Base-by-base conservation (phyloP, 805 yeast genomes). In the Candida pseudofarinosa region DNA sequence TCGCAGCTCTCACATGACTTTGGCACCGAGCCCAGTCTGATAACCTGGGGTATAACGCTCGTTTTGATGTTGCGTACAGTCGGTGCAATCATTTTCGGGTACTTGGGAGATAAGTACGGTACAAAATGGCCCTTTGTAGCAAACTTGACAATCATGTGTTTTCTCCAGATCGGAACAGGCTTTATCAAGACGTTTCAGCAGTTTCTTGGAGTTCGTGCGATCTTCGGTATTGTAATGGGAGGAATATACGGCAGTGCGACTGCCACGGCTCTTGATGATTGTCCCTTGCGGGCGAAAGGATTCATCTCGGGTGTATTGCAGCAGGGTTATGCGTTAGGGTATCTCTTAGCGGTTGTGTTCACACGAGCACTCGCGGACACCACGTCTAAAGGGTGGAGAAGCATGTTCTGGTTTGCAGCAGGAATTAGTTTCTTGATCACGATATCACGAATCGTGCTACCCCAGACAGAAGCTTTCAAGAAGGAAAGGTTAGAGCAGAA, bases 311-410 rank as follows among this genome's bases (percentile, higher is more conserved):
- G 87, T 38, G 60, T 85, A 34, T 77, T 88, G 57, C 95, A 87
- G 62, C 85, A 86, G 59, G 95, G 95, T 47, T 88, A 83, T 51
- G 83, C 85, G 0, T 73, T 83, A 38, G 89, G 89, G 18, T 82
- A 81, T 52, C 62, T 83, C 19, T 56, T 82, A 45, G 87, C 81
- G 4, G 85, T 81, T 39, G 68, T 81, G 18, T 83, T 81, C 65
- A 76, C 77, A 47, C 69, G 88, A 58, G 84, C 83, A 28, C 75
- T 83, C 46, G 78, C 76, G 6, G 77, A 74, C 54, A 55, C 55
- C 31, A 66, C 81, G 3, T 51, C 65, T 1, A 69, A 77, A 44
- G 65, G 70, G 0, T 83, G 88, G 88, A 75, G 85, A 62, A 71
- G 83, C 2, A 58, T 83, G 44, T 81, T 80, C 59, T 81, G 85